These are phyloP conservation scores for Lentinula detonsa DNA, from an alignment of 768 basidiomycete genomes.

Conservation along the genomic window DNA sequence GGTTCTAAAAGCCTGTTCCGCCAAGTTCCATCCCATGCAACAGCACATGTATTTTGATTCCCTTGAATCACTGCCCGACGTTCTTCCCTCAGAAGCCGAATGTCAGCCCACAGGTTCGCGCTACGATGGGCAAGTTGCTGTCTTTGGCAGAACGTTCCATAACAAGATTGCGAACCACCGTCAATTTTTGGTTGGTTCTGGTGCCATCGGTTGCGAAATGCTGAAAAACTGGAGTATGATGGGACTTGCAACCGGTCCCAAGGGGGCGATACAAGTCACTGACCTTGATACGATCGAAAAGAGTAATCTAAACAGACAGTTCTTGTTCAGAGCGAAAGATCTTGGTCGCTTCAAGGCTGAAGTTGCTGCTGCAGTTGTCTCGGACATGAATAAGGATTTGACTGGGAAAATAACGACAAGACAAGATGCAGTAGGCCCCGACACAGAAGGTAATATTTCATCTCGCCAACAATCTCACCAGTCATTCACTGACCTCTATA, in stretches of 20 bases:
- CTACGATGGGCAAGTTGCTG: conserved; percentile 93
- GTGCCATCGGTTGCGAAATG: conserved; percentile 99
- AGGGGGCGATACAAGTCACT: conserved; percentile 86
- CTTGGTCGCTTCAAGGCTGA: conserved; percentile 96
- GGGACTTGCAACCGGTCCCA: conserved; percentile 77
- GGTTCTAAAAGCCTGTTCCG: conserved; percentile 92
- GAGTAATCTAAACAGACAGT: conserved; percentile 96
- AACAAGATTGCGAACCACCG: conserved; percentile 83
- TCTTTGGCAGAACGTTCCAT: conserved; percentile 93
- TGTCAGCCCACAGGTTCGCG: conserved; percentile 77
- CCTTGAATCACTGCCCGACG: conserved; percentile 82
- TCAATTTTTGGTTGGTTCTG: conserved; percentile 97
- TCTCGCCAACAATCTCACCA: neutral
- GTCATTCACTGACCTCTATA: conserved; percentile 10
- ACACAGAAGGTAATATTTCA: conserved; percentile 75
- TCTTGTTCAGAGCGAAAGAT: conserved; percentile 95
- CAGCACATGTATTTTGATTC: conserved; percentile 98
- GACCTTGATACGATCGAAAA: conserved; percentile 99
- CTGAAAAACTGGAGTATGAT: conserved; percentile 99
- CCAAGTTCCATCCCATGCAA: conserved; percentile 96
- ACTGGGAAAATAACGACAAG: conserved; percentile 79
- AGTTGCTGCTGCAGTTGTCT: conserved; percentile 84
- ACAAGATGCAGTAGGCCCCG: conserved; percentile 90
- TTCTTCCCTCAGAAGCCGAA: conserved; percentile 74
- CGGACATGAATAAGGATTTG: conserved; percentile 94